Base-by-base conservation (phyloP, 805 yeast genomes). In the Ogataea kodamae region DNA sequence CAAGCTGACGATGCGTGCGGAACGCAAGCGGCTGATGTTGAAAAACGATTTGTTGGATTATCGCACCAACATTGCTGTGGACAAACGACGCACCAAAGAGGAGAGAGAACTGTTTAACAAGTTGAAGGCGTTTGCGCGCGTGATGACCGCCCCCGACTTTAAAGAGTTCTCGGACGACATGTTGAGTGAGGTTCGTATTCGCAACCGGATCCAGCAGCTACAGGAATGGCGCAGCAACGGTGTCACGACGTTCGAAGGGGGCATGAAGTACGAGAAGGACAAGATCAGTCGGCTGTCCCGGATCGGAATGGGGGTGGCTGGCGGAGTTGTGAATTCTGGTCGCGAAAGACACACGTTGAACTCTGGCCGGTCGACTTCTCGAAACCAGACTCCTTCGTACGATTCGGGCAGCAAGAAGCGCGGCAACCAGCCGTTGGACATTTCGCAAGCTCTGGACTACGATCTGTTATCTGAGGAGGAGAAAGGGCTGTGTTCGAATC, bases 171-270 rank as follows among this genome's bases (percentile, higher is more conserved):
- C 80, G 4, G 76, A 72, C 19, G 95, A 84, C 54, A 70, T 88
- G 42, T 49, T 87, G 26, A 76, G 76, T 9, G 98, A 92, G 60
- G 70, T 86, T 32, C 78, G 77, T 47, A 78, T 85, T 45, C 70
- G 97, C 37, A 72, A 79, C 22, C 74, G 94, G 43, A 88, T 92
- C 30, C 83, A 81, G 33, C 96, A 88, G 59, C 64, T 94, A 18
- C 98, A 92, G 59, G 90, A 82, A 53, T 94, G 96, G 87, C 74
- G 99, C 43, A 72, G 79, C 30, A 81, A 86, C 56, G 99, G 99
- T 5, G 74, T 92, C 30, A 82, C 88, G 3, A 76, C 86, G 0
- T 48, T 86, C 25, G 96, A 89, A 41, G 81, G 75, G 30, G 98
- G 97, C 4, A 61, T 68, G 20, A 83, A 79, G 56, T 92, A 77